phyloP scores from a whole-genome alignment of 169 alveolate genomes.

The Cryptosporidium andersoni region DNA sequence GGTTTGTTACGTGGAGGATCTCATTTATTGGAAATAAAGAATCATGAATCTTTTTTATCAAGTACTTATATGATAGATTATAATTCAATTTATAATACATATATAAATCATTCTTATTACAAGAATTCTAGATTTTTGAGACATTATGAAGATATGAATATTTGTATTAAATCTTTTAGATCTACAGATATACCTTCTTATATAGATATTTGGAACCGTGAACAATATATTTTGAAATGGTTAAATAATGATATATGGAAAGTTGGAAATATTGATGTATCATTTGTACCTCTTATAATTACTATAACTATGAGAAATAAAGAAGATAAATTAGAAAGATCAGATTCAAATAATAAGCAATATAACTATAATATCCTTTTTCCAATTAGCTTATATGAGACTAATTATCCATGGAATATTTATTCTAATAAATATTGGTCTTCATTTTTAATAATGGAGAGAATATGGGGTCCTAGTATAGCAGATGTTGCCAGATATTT shows the following conservation, averaged over 20 bases:
- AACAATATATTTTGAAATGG: conserved; percentile 36
- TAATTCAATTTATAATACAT: conserved; percentile 3
- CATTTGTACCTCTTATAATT: conserved; percentile 26
- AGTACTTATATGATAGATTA: not conserved
- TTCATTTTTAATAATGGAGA: conserved; percentile 38
- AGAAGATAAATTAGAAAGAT: not conserved
- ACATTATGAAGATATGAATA: not conserved
- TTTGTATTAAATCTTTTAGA: conserved; percentile 29
- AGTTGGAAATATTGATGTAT: conserved; percentile 1
- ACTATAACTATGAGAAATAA: not conserved
- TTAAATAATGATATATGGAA: conserved; percentile 47
- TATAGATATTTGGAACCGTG: conserved; percentile 40
- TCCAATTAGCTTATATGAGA: conserved; percentile 7
- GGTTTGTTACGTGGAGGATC: conserved; percentile 28
- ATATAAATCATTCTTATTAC: conserved; percentile 1
- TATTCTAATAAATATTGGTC: conserved; percentile 39
- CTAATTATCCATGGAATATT: conserved; percentile 46
- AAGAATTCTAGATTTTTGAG: conserved; percentile 2
- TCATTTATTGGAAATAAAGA: not conserved
- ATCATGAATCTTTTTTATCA: not conserved
- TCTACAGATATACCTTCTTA: not conserved
- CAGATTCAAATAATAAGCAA: not conserved
- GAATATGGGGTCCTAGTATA: conserved; percentile 34
- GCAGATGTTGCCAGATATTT: conserved; percentile 26
- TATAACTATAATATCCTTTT: conserved; percentile 5